Conservation (phyloP, 2,329 filamentous ascomycete species). For the Nothopassalora personata region DNA sequence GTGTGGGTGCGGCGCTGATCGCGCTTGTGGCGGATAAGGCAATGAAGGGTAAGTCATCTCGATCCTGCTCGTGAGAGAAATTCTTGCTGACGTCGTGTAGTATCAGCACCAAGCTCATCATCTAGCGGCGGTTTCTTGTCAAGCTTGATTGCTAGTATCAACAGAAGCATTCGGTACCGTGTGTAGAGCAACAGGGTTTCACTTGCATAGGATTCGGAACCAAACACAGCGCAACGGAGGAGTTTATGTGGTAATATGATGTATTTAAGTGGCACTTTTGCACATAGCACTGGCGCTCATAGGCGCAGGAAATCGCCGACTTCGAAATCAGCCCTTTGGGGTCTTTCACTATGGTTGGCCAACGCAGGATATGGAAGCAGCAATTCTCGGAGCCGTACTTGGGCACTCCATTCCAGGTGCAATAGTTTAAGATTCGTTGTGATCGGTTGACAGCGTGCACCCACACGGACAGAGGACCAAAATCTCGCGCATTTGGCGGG, state of each 20-base stretch:
- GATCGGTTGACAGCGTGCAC: too few species aligned
- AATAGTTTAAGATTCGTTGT: too few species aligned
- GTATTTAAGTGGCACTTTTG: background rate
- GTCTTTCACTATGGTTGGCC: too few species aligned
- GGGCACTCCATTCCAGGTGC: too few species aligned
- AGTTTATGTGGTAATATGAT: background rate
- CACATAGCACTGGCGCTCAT: background rate
- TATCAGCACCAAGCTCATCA: constrained; percentile 4
- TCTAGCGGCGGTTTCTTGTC: constrained; percentile 13
- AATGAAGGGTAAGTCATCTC: constrained; percentile 23
- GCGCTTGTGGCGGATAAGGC: constrained; percentile 74
- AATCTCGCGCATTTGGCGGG: too few species aligned
- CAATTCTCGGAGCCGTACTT: too few species aligned
- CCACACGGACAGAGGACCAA: too few species aligned
- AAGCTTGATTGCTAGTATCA: constrained; percentile 17
- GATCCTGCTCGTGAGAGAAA: background rate
- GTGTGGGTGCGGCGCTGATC: constrained; percentile 91
- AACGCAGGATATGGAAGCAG: too few species aligned
- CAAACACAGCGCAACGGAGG: background rate
- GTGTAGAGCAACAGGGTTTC: constrained; percentile 7
- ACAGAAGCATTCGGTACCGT: constrained; percentile 19
- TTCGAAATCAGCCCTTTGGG: too few species aligned
- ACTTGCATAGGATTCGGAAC: background rate
- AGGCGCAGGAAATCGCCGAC: background rate
- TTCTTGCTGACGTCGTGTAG: background rate